These are phyloP conservation scores for Tremella yokohamensis DNA, from an alignment of 768 basidiomycete genomes.

Conservation along the genomic window DNA sequence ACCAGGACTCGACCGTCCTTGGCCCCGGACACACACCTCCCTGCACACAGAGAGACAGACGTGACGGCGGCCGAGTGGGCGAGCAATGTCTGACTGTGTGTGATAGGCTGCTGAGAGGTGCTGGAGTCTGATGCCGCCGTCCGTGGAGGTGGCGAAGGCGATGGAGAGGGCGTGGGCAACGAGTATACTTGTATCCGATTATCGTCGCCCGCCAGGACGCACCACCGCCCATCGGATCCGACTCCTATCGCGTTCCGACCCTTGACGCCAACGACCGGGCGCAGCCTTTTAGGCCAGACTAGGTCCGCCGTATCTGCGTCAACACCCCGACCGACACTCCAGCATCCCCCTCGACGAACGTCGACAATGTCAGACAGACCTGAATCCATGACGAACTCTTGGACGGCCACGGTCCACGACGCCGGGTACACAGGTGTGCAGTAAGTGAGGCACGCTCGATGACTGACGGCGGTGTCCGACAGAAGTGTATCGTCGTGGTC, in stretches of 20 bases:
- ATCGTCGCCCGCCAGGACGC: slow-evolving; percentile 46
- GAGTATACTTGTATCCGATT: slow-evolving; percentile 50
- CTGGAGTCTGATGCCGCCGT: too few relatives aligned
- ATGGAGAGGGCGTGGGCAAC: slow-evolving; percentile 25
- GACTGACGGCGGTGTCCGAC: slow-evolving; percentile 6
- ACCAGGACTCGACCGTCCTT: slow-evolving; percentile 46
- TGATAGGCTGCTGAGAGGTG: slow-evolving; percentile 16
- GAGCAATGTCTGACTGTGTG: slow-evolving; percentile 44
- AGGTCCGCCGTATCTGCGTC: slow-evolving; percentile 16
- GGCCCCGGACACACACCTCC: slow-evolving; percentile 45
- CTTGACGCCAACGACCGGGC: slow-evolving; percentile 42
- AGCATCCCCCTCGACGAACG: slow-evolving; percentile 17
- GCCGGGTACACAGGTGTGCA: slow-evolving; percentile 47
- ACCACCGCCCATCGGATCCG: slow-evolving; percentile 45
- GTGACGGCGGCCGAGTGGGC: slow-evolving; percentile 45
- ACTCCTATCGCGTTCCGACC: slow-evolving; percentile 39
- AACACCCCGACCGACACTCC: slow-evolving; percentile 19
- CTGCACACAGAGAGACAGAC: slow-evolving; percentile 34
- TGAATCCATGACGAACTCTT: slow-evolving; percentile 39
- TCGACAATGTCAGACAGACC: neutral
- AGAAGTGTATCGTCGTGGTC: neutral
- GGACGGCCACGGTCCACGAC: slow-evolving; percentile 49
- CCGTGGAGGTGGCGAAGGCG: slow-evolving; percentile 13
- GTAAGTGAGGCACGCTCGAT: slow-evolving; percentile 43
- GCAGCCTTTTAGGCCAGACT: slow-evolving; percentile 36